A percentile compares a stretch with the other conserved stretches of the same genome.
Conservation (phyloP, 768 basidiomycete species). For the Macrocybe gigantea region DNA sequence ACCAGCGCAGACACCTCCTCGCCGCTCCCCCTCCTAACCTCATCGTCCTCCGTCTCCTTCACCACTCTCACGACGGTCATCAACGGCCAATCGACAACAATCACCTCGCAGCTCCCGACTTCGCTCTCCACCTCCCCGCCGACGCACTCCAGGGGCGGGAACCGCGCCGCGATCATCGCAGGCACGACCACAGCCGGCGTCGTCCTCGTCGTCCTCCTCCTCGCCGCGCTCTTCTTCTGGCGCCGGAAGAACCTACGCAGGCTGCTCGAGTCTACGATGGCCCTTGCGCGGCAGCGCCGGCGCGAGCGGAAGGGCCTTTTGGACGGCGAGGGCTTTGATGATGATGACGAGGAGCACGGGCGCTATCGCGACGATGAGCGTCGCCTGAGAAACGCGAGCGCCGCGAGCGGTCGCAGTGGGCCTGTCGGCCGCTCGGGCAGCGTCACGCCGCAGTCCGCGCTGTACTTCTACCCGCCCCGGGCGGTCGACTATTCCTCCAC, state of each 20-base stretch:
- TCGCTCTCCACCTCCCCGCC: slow-evolving; percentile 19
- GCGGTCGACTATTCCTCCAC: not conserved
- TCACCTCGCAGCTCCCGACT: slow-evolving; percentile 22
- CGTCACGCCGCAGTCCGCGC: not conserved
- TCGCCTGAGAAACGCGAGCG: slow-evolving; percentile 1
- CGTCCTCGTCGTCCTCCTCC: slow-evolving; percentile 26
- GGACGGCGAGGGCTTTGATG: slow-evolving; percentile 31
- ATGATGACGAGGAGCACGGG: slow-evolving; percentile 22
- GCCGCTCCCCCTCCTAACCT: not conserved
- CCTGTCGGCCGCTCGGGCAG: not conserved
- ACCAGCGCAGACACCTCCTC: not conserved
- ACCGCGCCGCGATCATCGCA: slow-evolving; percentile 35
- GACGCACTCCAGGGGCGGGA: not conserved
- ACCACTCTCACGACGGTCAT: slow-evolving; percentile 11
- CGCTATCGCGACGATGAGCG: slow-evolving; percentile 11
- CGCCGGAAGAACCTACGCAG: slow-evolving; percentile 30
- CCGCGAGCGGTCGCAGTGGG: slow-evolving; percentile 7
- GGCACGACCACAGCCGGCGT: slow-evolving; percentile 33
- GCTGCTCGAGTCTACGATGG: slow-evolving; percentile 11
- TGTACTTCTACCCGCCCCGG: not conserved
- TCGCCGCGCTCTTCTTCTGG: slow-evolving; percentile 30
- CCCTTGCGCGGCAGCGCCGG: slow-evolving; percentile 3
- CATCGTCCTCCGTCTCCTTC: slow-evolving; percentile 5
- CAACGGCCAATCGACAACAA: slow-evolving; percentile 8
- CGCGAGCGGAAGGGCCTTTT: slow-evolving; percentile 21